A percentile compares a stretch with the other conserved stretches of the same genome.
These are phyloP conservation scores for Fusarium subglutinans DNA, from an alignment of 2,329 filamentous ascomycete genomes.

Conservation along the genomic window DNA sequence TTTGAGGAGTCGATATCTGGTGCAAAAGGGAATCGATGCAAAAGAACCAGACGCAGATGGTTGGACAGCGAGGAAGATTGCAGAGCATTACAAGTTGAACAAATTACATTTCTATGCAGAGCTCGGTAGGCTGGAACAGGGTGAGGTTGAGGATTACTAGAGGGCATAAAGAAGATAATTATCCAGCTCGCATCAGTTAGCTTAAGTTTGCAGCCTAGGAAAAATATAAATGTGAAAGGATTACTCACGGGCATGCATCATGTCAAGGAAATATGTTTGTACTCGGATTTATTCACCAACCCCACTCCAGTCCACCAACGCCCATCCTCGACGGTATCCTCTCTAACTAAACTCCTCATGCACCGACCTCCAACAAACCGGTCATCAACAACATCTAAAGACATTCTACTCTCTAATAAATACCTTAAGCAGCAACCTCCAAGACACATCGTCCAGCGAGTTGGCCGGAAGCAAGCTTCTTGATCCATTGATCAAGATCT, in stretches of 20 bases:
- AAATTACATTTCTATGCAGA: accelerated
- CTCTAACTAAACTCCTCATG: background rate
- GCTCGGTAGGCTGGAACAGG: background rate
- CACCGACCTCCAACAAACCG: background rate
- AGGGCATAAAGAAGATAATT: no score
- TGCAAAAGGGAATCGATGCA: background rate
- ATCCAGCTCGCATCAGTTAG: no score
- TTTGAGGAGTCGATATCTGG: background rate
- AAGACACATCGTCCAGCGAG: slow-evolving; percentile 39
- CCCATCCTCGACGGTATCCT: background rate
- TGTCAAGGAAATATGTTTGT: no score
- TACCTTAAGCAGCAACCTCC: slow-evolving; percentile 16
- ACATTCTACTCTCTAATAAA: accelerated
- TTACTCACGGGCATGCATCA: no score
- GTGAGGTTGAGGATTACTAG: no score
- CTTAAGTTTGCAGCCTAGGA: no score
- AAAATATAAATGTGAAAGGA: no score
- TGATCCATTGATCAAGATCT: slow-evolving; percentile 36
- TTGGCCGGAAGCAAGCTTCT: slow-evolving; percentile 35
- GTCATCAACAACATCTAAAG: accelerated
- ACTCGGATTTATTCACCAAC: background rate
- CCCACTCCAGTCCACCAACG: no score
- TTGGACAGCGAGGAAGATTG: background rate
- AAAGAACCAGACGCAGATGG: background rate
- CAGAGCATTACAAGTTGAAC: background rate